These are phyloP conservation scores for Penicillium lagena DNA, from an alignment of 495 filamentous ascomycete genomes.

Conservation along the genomic window DNA sequence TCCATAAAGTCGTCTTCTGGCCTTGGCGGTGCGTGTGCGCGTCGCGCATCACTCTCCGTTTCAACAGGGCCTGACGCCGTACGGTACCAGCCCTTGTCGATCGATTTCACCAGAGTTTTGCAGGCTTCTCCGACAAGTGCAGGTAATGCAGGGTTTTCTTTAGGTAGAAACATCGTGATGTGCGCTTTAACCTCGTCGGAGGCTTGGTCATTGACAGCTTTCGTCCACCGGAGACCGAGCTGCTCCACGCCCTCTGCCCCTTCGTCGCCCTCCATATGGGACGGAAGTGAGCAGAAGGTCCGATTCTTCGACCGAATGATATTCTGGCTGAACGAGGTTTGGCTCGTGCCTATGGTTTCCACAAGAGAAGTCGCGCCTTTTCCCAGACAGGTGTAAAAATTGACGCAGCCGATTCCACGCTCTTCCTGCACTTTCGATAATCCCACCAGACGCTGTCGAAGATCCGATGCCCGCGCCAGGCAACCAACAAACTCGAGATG, in stretches of 20 bases:
- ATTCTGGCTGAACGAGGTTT: constrained; percentile 30
- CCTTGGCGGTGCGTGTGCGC: constrained; percentile 4
- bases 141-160: constrained; percentile 73
- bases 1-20: constrained; percentile 25
- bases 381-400: constrained; percentile 81
- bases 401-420: constrained; percentile 60
- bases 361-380: constrained; percentile 43
- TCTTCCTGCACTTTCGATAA: constrained; percentile 51
- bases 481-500: constrained; percentile 96
- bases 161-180: constrained; percentile 79
- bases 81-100: constrained; percentile 38
- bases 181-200: constrained; percentile 77
- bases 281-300: constrained; percentile 80
- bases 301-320: constrained; percentile 48
- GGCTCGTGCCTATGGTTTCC: constrained; percentile 18
- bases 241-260: constrained; percentile 7
- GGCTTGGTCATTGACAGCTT: constrained; percentile 70
- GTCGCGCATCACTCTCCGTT: constrained; percentile 5
- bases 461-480: constrained; percentile 68
- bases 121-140: constrained; percentile 60
- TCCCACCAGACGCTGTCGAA: constrained; percentile 55
- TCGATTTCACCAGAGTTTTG: constrained; percentile 46
- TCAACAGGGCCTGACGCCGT: constrained; percentile 21
- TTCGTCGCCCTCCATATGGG: constrained; percentile 38
- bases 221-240: constrained; percentile 48